Evolutionary conservation across 768 basidiomycete species (phyloP), one percentile per base, ranked within the genome.

Genomic region (Postia placenta): DNA sequence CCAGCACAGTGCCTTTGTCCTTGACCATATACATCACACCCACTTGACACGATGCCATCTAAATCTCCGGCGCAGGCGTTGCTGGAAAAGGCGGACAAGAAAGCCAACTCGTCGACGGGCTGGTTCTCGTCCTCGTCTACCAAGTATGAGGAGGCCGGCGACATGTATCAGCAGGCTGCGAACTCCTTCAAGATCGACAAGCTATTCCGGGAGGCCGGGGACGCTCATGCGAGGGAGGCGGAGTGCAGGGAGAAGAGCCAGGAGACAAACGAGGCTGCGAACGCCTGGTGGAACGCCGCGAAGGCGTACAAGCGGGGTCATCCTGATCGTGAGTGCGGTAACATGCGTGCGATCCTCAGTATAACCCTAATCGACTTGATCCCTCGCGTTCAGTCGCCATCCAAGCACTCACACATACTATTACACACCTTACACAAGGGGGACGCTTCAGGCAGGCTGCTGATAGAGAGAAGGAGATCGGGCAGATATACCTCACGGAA

Each of bases 361-460:
- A n/a, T n/a, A n/a, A n/a, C n/a, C n/a, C n/a, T n/a, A n/a, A n/a
- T n/a, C n/a, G n/a, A n/a, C n/a, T n/a, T n/a, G n/a, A 39, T 6
- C 15, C 20, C 36, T 14, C 20, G 12, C 22, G 37, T 15, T 38
- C 25, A 96, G 96, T 93, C 65, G 95, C 96, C 40, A 78, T 98
- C 28, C 81, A 87, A 60, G 88, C 94, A 19, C 70, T 98, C 42
- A 75, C 81, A 5, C 84, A 90, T 60, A 92, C 93, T 5, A 87
- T 98, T 53, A 75, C 75, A 17, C 83, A 90, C 62, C 80, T 96
- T 40, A 89, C 89, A 9, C 67, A 87, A 56, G 74, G 75, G 24
- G 96, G 96, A 45, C 83, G 92, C 49, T 99, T 98, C 74, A 75
- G 96, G 45, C 96, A 99, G 66, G 96, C 96, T 19, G 96, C 95